Evolutionary conservation across 2,329 filamentous ascomycete genomes (phyloP).

Genomic region (Trichoderma guizhouense): DNA sequence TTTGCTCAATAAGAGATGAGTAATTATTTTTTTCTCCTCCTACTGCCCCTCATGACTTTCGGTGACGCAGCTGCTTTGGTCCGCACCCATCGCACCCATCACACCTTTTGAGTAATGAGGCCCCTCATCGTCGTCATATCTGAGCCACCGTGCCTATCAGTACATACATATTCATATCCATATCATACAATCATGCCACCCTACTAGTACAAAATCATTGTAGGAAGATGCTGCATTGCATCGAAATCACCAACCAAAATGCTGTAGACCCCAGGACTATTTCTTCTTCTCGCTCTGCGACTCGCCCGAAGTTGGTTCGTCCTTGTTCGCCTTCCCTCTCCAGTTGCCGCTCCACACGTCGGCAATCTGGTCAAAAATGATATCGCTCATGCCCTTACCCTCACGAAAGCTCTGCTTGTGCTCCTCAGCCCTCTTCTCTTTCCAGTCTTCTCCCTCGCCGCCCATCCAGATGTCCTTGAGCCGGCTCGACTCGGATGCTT

Average conservation of each 20-base stretch:
- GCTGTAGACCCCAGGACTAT: not conserved
- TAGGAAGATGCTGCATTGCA: not conserved
- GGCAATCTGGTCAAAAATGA: constrained; percentile 55
- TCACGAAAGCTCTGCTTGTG: constrained; percentile 53
- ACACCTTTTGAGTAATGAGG: not conserved
- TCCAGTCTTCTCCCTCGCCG: constrained; percentile 53
- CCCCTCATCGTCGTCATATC: not conserved
- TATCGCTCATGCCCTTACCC: constrained; percentile 53
- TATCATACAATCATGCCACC: not conserved
- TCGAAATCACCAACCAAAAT: not conserved
- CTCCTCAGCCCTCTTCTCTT: constrained; percentile 48
- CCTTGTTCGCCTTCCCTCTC: constrained; percentile 30
- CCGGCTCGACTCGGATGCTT: constrained; percentile 24
- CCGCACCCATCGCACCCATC: not conserved
- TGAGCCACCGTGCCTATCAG: not conserved
- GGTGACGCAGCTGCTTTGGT: not conserved
- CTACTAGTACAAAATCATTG: not conserved
- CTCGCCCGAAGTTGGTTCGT: not conserved
- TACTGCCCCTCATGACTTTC: not conserved
- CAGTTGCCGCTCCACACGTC: constrained; percentile 48
- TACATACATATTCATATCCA: not conserved
- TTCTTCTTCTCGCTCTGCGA: constrained; percentile 23
- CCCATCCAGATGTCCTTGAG: constrained; percentile 58
- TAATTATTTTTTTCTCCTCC: not conserved
- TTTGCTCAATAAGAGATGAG: not conserved